Conservation (phyloP, 495 filamentous ascomycete genomes). For the Xylaria nigripes region DNA sequence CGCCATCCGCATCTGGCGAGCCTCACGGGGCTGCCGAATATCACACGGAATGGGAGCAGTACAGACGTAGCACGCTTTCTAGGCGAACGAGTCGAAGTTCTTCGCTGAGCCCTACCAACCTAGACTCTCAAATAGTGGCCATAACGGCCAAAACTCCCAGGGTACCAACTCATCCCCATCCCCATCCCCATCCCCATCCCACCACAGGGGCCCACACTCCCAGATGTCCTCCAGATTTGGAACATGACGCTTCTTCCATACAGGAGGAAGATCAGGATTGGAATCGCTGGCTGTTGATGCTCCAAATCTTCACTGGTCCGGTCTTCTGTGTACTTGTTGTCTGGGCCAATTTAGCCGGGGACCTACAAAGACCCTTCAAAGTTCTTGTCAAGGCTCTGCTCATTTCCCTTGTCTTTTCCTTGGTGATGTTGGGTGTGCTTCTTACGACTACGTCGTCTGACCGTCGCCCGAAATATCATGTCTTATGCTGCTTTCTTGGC, state of each 20-base stretch:
- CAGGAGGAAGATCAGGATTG: constrained; percentile 45
- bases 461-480: constrained; percentile 57
- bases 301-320: constrained; percentile 83
- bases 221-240: constrained; percentile 20
- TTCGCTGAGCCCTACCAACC: constrained; percentile 17
- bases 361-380: constrained; percentile 30
- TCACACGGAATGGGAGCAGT: constrained; percentile 48
- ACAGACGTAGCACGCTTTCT: constrained; percentile 37
- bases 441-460: constrained; percentile 52
- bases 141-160: not conserved
- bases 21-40: constrained; percentile 17
- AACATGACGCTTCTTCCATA: constrained; percentile 17
- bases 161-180: constrained; percentile 1
- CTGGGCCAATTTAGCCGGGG: constrained; percentile 61
- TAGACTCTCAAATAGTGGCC: not conserved
- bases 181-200: too few species aligned
- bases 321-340: constrained; percentile 70
- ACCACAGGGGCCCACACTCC: constrained; percentile 10
- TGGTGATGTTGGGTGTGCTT: constrained; percentile 54
- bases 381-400: constrained; percentile 55
- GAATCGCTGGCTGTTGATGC: constrained; percentile 81
- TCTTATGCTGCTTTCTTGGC: constrained; percentile 76
- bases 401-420: constrained; percentile 61
- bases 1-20: constrained; percentile 27
- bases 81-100: constrained; percentile 22